phyloP scores from a whole-genome alignment of 139 green algal species.

The Nannochloris sp. region DNA sequence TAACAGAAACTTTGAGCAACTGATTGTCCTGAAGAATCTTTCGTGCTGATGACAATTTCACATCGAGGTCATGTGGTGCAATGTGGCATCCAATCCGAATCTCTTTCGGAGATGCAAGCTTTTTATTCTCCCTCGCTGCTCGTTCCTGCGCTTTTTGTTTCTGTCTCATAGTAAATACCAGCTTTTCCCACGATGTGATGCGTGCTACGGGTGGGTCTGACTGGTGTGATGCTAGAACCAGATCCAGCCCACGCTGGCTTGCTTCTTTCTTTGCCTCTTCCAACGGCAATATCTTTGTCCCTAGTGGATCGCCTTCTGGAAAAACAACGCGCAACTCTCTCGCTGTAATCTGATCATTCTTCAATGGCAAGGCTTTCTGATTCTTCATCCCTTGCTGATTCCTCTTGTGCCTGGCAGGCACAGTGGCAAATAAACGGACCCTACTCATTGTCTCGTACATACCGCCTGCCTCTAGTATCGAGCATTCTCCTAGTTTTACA shows the following conservation, averaged over 20 bases:
- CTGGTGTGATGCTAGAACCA: conserved; percentile 9
- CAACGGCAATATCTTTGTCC: conserved; percentile 1
- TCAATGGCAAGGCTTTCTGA: conserved; percentile 8
- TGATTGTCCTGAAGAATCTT: conserved; percentile 20
- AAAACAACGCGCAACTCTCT: conserved; percentile 19
- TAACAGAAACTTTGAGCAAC: conserved; percentile 18
- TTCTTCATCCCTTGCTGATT: background rate
- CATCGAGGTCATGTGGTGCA: conserved; percentile 18
- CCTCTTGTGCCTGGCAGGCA: background rate
- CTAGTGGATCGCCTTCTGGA: background rate
- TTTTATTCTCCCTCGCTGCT: conserved; percentile 7
- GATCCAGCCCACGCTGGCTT: conserved; percentile 4
- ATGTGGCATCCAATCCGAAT: conserved; percentile 19
- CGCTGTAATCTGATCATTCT: conserved; percentile 19
- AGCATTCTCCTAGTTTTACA: background rate
- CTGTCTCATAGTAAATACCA: conserved; percentile 23
- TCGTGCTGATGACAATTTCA: conserved; percentile 16
- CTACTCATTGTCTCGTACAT: too few relatives aligned
- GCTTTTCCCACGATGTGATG: conserved; percentile 17
- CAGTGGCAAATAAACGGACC: too few relatives aligned
- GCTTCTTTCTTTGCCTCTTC: background rate
- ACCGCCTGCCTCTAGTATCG: background rate
- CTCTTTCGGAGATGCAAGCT: conserved; percentile 12
- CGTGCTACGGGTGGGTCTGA: conserved; percentile 18
- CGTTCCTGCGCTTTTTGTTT: conserved; percentile 10